Conservation (phyloP, 306 rosid genomes). For the Cyamopsis tetragonoloba region DNA sequence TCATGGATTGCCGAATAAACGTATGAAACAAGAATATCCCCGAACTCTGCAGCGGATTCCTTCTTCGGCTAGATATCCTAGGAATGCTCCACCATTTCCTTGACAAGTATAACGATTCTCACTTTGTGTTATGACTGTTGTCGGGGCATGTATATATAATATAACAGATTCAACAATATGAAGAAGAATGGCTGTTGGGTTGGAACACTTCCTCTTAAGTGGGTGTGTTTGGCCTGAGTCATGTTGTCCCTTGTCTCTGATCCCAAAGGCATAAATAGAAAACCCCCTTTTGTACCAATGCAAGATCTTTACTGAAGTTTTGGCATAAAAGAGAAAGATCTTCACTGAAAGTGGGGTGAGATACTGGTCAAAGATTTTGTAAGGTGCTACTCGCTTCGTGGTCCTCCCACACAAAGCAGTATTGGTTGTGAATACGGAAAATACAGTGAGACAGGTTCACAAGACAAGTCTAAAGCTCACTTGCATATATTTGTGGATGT, state of each 20-base stretch:
- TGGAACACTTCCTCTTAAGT: conserved; percentile 26
- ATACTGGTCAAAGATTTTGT: conserved; percentile 26
- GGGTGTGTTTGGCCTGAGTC: conserved; percentile 29
- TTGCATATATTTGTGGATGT: conserved; percentile 26
- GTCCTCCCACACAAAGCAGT: conserved; percentile 33
- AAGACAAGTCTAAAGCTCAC: conserved; percentile 15
- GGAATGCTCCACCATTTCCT: conserved; percentile 84
- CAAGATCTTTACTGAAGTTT: conserved; percentile 28
- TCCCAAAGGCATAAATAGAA: conserved; percentile 25
- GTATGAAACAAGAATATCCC: conserved; percentile 77
- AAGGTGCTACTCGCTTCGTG: conserved; percentile 26
- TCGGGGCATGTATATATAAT: conserved; percentile 39
- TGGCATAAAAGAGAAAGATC: too few species aligned
- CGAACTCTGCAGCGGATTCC: conserved; percentile 63
- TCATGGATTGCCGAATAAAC: conserved; percentile 71
- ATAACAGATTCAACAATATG: conserved; percentile 38
- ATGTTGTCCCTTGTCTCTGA: conserved; percentile 8
- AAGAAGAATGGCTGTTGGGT: conserved; percentile 26
- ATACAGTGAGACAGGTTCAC: conserved; percentile 26
- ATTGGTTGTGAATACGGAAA: conserved; percentile 26
- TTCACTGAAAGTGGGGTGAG: conserved; percentile 31
- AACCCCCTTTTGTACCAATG: conserved; percentile 29
- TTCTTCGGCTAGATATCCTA: conserved; percentile 73
- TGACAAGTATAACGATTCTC: conserved; percentile 41
- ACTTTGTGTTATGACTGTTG: conserved; percentile 36